phyloP scores from a whole-genome alignment of 2,329 filamentous ascomycete species.

The Celoporthe dispersa region DNA sequence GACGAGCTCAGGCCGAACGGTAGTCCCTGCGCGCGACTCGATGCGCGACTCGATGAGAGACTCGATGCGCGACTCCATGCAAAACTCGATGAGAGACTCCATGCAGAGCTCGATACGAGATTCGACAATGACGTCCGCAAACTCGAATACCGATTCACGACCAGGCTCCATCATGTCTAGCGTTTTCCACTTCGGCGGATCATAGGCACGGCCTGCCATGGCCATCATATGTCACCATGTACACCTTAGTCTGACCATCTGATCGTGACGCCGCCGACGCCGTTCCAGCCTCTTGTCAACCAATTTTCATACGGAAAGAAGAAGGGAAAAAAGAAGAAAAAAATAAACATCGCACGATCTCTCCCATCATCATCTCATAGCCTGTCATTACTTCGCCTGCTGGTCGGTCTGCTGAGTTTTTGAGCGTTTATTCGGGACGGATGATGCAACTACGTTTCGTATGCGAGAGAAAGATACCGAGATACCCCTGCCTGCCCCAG shows the following conservation, averaged over 20 bases:
- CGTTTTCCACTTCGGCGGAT: slow-evolving; percentile 30
- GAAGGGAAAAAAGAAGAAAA: neutral
- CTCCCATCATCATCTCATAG: slow-evolving; percentile 8
- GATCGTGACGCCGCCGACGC: slow-evolving; percentile 4
- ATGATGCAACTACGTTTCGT: slow-evolving; percentile 30
- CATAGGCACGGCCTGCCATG: slow-evolving; percentile 14
- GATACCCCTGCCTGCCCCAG: slow-evolving; percentile 28
- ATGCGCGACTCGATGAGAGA: slow-evolving; percentile 18
- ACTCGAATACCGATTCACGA: slow-evolving; percentile 23
- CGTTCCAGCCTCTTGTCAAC: neutral
- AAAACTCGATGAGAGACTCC: slow-evolving; percentile 12
- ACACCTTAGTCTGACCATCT: neutral
- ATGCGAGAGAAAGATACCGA: slow-evolving; percentile 31
- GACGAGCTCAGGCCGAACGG: slow-evolving; percentile 28
- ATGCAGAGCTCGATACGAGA: slow-evolving; percentile 16
- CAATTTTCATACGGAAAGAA: neutral
- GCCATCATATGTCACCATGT: slow-evolving; percentile 14
- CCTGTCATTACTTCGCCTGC: slow-evolving; percentile 15
- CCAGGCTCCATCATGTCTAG: slow-evolving; percentile 31
- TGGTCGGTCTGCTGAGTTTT: slow-evolving; percentile 27
- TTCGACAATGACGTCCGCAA: slow-evolving; percentile 24
- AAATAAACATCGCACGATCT: slow-evolving; percentile 8
- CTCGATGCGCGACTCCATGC: slow-evolving; percentile 18
- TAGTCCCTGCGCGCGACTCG: slow-evolving; percentile 26
- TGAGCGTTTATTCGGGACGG: slow-evolving; percentile 28